Base-by-base conservation (phyloP, 805 yeast genomes). In the Candida andamanensis region DNA sequence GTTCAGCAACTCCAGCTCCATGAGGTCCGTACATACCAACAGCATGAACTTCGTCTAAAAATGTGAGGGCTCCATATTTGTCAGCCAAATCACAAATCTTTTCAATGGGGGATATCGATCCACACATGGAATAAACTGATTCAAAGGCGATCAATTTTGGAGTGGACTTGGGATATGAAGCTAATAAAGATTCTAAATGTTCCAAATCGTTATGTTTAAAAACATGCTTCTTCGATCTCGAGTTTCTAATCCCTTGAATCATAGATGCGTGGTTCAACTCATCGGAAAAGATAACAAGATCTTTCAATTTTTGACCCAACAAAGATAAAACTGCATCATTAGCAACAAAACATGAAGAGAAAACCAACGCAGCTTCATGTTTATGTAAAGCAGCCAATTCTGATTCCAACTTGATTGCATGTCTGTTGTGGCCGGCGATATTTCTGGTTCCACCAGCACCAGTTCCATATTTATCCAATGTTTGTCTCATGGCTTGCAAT, bases 361-460 rank as follows among this genome's bases (percentile, higher is more conserved):
- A 92, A 5, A 87, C 97, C 48, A 92, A 70, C 0, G 97, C 95
- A 15, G 90, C 96, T 48, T 85, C 96, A 56, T 89, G 94, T 57
- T 85, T 82, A 64, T 92, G 97, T 47, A 92, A 73, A 25, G 86
- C 78, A 14, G 98, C 97, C 30, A 86, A 54, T 49, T 85, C 89
- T 15, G 82, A 66, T 61, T 92, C 99, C 52, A 92, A 73, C 45
- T 70, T 72, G 52, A 92, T 77, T n/a, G 97, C 95, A 49, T 83
- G 90, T 37, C 66, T 60, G 60, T 92, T 92, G 60, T 92, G 98
- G 41, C 99, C 99, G 2, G 99, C 98, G 57, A 92, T 92, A 64
- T 92, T 92, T 54, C 99, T 76, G 29, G 99, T 92, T 47, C 99
- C 99, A 53, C 99, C 99, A 6, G 99, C 95, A 49, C 99, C 99